Evolutionary conservation across 129 eudicot genomes (phyloP).

Genomic region (Cynara cardunculus): DNA sequence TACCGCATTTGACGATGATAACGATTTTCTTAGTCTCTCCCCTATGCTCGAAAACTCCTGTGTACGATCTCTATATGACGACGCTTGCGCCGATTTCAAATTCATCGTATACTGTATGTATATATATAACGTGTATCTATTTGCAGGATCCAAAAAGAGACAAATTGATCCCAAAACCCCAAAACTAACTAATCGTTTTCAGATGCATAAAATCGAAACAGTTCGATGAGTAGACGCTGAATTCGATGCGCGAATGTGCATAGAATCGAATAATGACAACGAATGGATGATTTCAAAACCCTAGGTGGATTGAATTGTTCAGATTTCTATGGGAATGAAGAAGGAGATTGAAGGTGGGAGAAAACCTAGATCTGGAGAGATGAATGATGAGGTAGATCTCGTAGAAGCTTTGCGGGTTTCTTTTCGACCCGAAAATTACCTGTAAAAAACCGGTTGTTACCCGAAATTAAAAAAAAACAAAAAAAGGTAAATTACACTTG

Average conservation of each 20-base stretch:
- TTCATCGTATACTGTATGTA: constrained; percentile 11
- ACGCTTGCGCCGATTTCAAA: constrained; percentile 48
- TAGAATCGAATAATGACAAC: background rate
- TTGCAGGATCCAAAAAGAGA: constrained; percentile 2
- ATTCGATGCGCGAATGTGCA: background rate
- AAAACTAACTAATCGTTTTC: background rate
- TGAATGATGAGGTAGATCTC: constrained; percentile 3
- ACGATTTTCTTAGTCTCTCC: constrained; percentile 53
- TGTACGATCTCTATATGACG: constrained; percentile 77
- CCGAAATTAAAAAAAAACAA: background rate
- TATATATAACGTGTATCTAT: background rate
- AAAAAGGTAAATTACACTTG: background rate
- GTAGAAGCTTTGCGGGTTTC: constrained; percentile 1
- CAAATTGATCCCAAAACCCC: constrained; percentile 21
- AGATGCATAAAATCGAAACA: background rate
- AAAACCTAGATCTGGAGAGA: constrained; percentile 18
- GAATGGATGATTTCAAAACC: background rate
- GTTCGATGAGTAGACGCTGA: constrained; percentile 1
- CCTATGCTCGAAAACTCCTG: constrained; percentile 56
- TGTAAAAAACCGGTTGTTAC: background rate
- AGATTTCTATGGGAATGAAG: background rate
- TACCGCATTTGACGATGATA: constrained; percentile 20
- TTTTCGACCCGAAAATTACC: constrained; percentile 12
- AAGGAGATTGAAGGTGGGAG: background rate
- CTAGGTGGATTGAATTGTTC: background rate